Evolutionary conservation across 148 eudicot species (phyloP), one percentile per base, ranked within the genome.

Genomic region (Persicaria maculosa): DNA sequence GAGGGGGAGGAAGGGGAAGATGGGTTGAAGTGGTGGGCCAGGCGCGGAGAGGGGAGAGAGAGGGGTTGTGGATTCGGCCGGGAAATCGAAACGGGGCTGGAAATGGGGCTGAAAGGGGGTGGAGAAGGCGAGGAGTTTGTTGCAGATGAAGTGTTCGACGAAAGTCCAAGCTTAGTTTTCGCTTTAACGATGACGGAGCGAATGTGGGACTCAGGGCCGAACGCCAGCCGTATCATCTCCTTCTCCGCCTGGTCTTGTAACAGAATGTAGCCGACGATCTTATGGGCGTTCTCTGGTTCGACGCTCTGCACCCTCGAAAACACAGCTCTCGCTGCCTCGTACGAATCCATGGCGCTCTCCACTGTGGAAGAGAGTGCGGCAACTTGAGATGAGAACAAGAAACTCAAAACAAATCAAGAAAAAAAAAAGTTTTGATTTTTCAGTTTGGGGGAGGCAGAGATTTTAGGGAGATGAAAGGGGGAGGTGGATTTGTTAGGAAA

Each of bases 281-380:
- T 91, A 0, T 89, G 80, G 4, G 91, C 98, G 78, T 91, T 82
- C 36, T 91, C 97, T 50, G 90, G 97, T 85, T 93, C 98, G 61
- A 91, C 71, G 72, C 44, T 75, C 72, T 86, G 86, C 11, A 93
- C 83, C 59, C 89, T 79, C 0, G 87, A 76, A 65, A 89, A 82
- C 7, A 93, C 88, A 47, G 81, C 76, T 44, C 77, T 83, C 1
- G 91, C 79, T 25, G 93, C 89, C 47, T 93, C 97, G 57, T 81
- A 71, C 12, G 90, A 80, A 79, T 93, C 98, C 97, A 92, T 92
- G 73, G 50, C 52, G 10, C 40, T 31, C 40, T 31, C 40, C 40
- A 31, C 40, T 31, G 40, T 31, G 40, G 40, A 1, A 31, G 40
- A 31, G 40, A 31, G 40, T 1, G 40, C 40, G 40, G 40, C 40